Base-by-base conservation (phyloP, 2,329 filamentous ascomycete species). In the Dendrostoma leiphaemia region DNA sequence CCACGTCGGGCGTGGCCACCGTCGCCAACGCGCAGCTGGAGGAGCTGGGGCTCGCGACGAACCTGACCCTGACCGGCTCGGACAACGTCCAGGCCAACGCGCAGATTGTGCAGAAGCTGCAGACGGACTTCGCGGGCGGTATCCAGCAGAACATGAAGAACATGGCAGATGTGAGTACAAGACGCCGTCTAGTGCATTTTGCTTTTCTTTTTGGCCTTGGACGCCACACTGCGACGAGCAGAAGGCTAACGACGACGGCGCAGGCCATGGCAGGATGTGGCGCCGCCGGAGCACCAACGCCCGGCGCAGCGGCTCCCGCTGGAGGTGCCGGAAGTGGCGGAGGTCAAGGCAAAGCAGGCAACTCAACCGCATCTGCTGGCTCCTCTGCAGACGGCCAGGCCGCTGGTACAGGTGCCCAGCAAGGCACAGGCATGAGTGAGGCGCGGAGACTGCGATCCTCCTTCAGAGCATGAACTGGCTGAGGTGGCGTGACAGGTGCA, bases 101-200 rank as follows among this genome's bases (percentile, higher is more conserved):
- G 48, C 38, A 51, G 38, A 56, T 45, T 19, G 46, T 60, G 13
- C 38, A 53, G 40, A 52, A 37, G 7, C 44, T 60, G 31, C 46
- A 50, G 46, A 53, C 32, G 46, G 59, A 57, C 17, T 62, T 63
- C n/a, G n/a, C 34, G 3, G 56, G 51, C 6, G 61, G 61, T 1
- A 63, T 60, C 13, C 26, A 52, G 29, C 58, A 61, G 58, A 63
- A 63, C 31, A 35, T 55, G 51, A 56, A 53, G 49, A 60, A 60
- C 35, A 48, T 50, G 58, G 52, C 46, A 23, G 56, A 53, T 35
- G 58, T 60, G 32, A 50, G 58, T 49, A 17, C 9, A 41, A 40
- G 2, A n/a, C n/a, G 10, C 3, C n/a, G n/a, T n/a, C n/a, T n/a
- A 9, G 24, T 40, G 43, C 24, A 23, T 31, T 19, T 19, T 31